These are phyloP conservation scores for Diaporthe batatas DNA, from an alignment of 2,329 filamentous ascomycete species.

Conservation along the genomic window DNA sequence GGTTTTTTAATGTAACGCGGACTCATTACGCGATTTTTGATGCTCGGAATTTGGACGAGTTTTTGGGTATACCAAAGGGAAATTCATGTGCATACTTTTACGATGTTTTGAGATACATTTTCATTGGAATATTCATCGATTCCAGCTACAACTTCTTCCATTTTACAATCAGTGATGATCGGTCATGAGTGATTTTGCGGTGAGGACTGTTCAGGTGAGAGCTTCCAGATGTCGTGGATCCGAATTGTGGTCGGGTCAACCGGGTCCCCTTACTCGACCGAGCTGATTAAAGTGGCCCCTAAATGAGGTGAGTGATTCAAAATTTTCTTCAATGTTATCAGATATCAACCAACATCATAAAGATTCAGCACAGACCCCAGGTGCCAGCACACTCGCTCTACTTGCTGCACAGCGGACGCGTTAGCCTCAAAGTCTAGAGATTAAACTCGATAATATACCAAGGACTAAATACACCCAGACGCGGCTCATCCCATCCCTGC, in stretches of 20 bases:
- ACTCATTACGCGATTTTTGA: slow-evolving; percentile 27
- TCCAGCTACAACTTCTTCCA: neutral
- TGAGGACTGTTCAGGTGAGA: neutral
- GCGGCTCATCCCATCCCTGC: no score
- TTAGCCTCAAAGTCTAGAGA: neutral
- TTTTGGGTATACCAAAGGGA: neutral
- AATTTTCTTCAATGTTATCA: slow-evolving; percentile 14
- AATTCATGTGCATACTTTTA: slow-evolving; percentile 33
- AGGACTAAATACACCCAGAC: neutral
- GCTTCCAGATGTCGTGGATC: neutral
- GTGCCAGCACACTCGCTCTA: no score
- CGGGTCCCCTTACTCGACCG: neutral
- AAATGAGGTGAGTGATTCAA: neutral
- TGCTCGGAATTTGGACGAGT: slow-evolving; percentile 16
- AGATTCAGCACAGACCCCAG: neutral
- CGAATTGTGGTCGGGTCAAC: neutral
- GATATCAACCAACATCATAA: slow-evolving; percentile 8
- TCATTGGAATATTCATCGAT: slow-evolving; percentile 15
- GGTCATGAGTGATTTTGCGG: neutral
- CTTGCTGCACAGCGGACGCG: neutral
- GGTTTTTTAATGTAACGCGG: slow-evolving; percentile 33
- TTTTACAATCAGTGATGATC: no score
- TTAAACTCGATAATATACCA: neutral
- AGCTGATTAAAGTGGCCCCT: neutral
- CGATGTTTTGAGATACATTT: slow-evolving; percentile 19